Evolutionary conservation across 148 eudicot genomes (phyloP).

Genomic region (Dysphania ambrosioides): DNA sequence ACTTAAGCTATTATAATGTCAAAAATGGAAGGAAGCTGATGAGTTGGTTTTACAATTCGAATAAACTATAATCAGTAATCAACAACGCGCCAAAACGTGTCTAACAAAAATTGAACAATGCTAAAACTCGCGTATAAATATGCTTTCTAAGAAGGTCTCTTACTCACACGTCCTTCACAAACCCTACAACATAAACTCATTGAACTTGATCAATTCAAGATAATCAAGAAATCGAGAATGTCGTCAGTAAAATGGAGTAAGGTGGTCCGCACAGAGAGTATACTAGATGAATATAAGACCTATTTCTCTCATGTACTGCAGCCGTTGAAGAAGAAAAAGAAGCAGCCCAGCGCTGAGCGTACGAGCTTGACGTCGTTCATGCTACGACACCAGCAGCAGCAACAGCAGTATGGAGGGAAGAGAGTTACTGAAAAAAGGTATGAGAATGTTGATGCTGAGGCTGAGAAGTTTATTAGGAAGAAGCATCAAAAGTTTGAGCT

Average conservation of each 20-base stretch:
- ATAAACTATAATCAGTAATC: too few relatives aligned
- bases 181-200: neutral
- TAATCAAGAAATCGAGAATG: conserved; percentile 4
- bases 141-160: neutral
- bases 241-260: conserved; percentile 8
- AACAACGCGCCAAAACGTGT: neutral
- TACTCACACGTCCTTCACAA: neutral
- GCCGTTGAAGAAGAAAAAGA: conserved; percentile 20
- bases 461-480: conserved; percentile 7
- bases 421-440: neutral
- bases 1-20: neutral
- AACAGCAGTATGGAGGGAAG: neutral
- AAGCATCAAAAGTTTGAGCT: conserved; percentile 16
- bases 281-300: conserved; percentile 25
- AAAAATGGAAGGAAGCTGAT: neutral
- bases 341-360: neutral
- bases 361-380: neutral
- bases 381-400: too few relatives aligned
- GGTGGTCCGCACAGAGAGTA: conserved; percentile 25
- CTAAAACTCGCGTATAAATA: neutral
- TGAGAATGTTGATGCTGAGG: conserved; percentile 16
- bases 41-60: neutral
- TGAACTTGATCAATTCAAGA: neutral
- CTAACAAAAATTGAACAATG: too few relatives aligned
- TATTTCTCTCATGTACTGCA: conserved; percentile 26